Percentiles rank a stretch among this genome's conserved stretches.
Conservation (phyloP, 257 asterid genomes). For the Ophiorrhiza pumila region DNA sequence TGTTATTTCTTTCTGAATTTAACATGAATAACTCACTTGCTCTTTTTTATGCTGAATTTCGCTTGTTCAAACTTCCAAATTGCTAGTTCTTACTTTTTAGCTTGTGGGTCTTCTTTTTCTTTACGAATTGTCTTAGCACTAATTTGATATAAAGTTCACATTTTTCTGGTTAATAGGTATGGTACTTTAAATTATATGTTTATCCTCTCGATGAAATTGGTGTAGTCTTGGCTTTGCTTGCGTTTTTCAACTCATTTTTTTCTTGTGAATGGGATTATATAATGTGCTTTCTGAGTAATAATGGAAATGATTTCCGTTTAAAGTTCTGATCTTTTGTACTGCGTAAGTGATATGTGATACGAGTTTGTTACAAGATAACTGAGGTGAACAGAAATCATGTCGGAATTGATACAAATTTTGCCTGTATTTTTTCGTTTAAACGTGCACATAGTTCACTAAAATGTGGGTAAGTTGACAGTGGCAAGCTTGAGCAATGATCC, state of each 20-base stretch:
- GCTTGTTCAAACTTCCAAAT: neutral
- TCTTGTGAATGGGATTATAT: neutral
- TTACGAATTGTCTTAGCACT: neutral
- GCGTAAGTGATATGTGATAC: neutral
- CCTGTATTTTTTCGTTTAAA: neutral
- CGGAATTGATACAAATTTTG: neutral
- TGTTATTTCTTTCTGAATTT: neutral
- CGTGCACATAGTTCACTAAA: neutral
- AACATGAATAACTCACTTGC: neutral
- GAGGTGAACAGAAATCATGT: neutral
- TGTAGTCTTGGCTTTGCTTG: neutral
- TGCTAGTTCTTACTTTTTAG: conserved; percentile 2
- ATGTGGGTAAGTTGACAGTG: conserved; percentile 38
- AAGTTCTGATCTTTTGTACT: neutral
- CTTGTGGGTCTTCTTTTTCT: conserved; percentile 3
- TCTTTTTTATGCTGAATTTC: neutral
- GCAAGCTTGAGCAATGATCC: conserved; percentile 81
- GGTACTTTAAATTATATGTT: neutral
- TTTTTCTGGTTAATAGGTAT: neutral
- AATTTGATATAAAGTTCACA: neutral
- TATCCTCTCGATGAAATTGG: neutral
- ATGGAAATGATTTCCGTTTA: neutral
- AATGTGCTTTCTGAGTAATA: neutral
- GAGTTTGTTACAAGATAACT: neutral
- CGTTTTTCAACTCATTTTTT: neutral